Conservation (phyloP, 2,329 filamentous ascomycete genomes). For the Cladosporium sp. region DNA sequence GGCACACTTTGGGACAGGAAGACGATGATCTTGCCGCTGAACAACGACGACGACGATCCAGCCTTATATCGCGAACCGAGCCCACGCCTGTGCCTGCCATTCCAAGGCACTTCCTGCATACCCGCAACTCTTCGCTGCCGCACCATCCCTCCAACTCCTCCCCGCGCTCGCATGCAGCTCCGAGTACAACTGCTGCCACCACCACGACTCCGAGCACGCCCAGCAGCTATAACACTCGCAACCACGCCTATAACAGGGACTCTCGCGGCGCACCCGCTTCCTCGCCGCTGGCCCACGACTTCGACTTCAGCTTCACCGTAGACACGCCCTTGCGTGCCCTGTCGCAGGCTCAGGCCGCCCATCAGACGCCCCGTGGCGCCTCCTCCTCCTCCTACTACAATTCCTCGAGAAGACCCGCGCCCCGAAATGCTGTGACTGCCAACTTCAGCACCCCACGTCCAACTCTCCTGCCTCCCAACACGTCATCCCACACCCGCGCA, state of each 20-base stretch:
- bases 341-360: neutral
- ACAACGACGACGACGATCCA: constrained; percentile 6
- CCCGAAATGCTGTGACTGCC: constrained; percentile 10
- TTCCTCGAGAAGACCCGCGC: neutral
- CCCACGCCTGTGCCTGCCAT: constrained; percentile 17
- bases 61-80: neutral
- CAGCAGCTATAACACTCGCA: constrained; percentile 1
- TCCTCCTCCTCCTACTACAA: neutral
- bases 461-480: neutral
- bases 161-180: neutral
- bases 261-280: constrained; percentile 9
- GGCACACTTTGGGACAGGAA: neutral
- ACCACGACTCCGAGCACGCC: neutral
- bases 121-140: neutral
- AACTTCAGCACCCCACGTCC: constrained; percentile 2
- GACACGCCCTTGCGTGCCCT: constrained; percentile 4
- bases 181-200: neutral
- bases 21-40: neutral
- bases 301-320: constrained; percentile 2
- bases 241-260: constrained; percentile 15
- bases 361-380: neutral
- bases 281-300: constrained; percentile 17
- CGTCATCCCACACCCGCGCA: constrained; percentile 15
- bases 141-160: neutral
- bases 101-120: constrained; percentile 15